Conservation (phyloP, 176 grass and related monocot species). For the Cenchrus purpureus region DNA sequence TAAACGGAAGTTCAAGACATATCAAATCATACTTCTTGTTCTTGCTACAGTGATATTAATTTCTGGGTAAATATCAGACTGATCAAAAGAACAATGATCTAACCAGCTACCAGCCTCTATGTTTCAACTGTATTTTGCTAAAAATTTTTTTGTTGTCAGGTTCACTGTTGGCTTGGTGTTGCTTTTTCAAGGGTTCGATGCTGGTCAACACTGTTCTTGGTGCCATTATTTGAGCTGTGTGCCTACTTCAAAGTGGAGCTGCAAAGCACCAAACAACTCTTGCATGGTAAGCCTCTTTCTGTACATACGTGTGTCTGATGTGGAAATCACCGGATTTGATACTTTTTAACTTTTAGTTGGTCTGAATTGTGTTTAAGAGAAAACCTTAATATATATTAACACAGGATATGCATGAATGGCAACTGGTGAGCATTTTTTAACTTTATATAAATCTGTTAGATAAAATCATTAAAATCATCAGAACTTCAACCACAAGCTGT, state of each 20-base stretch:
- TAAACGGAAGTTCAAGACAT: constrained; percentile 82
- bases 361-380: constrained; percentile 14
- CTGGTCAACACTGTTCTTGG: constrained; percentile 76
- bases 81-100: constrained; percentile 20
- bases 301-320: neutral
- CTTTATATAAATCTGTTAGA: neutral
- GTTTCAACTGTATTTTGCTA: constrained; percentile 39
- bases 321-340: constrained; percentile 2
- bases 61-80: constrained; percentile 56
- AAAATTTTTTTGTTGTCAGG: constrained; percentile 58
- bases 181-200: constrained; percentile 66
- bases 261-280: constrained; percentile 54
- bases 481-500: neutral
- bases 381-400: constrained; percentile 16
- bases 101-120: neutral
- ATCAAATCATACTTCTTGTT: constrained; percentile 76
- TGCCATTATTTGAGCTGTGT: constrained; percentile 93
- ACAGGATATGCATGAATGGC: neutral
- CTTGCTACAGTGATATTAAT: constrained; percentile 55
- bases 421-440: neutral
- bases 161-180: constrained; percentile 68
- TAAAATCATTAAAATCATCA: neutral
- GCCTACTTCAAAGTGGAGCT: constrained; percentile 88
- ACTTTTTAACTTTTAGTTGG: constrained; percentile 8
- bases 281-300: constrained; percentile 57